Conservation (phyloP, 805 yeast species). For the Ogataea siamensis region DNA sequence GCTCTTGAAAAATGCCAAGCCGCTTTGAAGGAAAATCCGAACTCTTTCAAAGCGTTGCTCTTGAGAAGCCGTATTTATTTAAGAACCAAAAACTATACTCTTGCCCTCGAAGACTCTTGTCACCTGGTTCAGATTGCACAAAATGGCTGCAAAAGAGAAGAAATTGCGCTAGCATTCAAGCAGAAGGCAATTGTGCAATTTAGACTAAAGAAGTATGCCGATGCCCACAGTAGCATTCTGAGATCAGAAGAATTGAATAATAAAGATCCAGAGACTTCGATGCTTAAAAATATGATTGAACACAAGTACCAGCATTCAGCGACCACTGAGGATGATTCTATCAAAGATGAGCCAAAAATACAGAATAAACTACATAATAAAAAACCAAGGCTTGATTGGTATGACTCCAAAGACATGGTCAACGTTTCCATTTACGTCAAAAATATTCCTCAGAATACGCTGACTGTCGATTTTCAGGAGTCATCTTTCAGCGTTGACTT, state of each 20-base stretch:
- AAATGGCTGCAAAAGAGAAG: conserved; percentile 43
- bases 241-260: conserved; percentile 43
- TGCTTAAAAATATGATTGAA: conserved; percentile 46
- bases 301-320: conserved; percentile 23
- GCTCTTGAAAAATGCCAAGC: conserved; percentile 43
- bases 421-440: conserved; percentile 72
- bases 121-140: conserved; percentile 44
- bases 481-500: conserved; percentile 43
- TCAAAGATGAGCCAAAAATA: background rate
- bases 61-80: conserved; percentile 51
- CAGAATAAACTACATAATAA: conserved; percentile 1
- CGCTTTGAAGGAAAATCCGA: conserved; percentile 42
- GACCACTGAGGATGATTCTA: background rate
- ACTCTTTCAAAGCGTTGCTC: conserved; percentile 45
- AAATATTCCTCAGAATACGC: conserved; percentile 51
- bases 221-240: conserved; percentile 42
- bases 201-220: conserved; percentile 39
- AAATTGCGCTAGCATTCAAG: conserved; percentile 48
- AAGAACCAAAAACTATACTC: conserved; percentile 45
- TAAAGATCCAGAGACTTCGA: conserved; percentile 44
- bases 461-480: conserved; percentile 39
- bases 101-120: conserved; percentile 45
- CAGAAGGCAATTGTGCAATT: conserved; percentile 48
- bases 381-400: conserved; percentile 62
- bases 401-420: conserved; percentile 57